These are phyloP conservation scores for Dichotomocladium elegans DNA, from an alignment of 371 early-diverging fungal species.

Conservation along the genomic window DNA sequence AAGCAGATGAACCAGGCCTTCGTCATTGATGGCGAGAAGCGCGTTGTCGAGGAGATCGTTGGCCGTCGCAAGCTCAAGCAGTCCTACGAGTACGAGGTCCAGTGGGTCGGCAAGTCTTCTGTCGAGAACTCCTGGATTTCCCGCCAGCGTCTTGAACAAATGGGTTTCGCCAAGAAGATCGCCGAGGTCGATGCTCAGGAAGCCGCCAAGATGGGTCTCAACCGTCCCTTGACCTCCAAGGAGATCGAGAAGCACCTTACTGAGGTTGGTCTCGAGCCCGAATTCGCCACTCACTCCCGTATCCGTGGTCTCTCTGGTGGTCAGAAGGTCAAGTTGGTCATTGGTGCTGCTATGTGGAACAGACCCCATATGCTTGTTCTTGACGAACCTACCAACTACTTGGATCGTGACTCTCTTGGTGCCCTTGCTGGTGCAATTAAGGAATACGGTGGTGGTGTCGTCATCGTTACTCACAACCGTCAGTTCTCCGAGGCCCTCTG, in stretches of 20 bases:
- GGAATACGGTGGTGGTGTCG: constrained; percentile 73
- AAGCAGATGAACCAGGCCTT: constrained; percentile 59
- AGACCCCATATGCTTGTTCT: constrained; percentile 85
- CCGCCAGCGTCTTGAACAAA: constrained; percentile 63
- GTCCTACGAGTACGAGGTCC: constrained; percentile 65
- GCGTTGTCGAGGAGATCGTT: constrained; percentile 53
- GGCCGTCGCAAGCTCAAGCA: constrained; percentile 71
- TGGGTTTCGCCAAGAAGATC: constrained; percentile 67
- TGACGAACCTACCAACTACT: constrained; percentile 88
- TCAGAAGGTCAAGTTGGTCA: constrained; percentile 88
- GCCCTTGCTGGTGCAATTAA: constrained; percentile 65
- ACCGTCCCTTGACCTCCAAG: constrained; percentile 60
- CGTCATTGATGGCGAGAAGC: constrained; percentile 64
- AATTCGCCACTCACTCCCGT: constrained; percentile 78
- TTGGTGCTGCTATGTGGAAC: constrained; percentile 84
- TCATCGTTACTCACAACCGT: constrained; percentile 75
- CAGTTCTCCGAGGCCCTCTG: constrained; percentile 70
- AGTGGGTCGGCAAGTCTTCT: constrained; percentile 56
- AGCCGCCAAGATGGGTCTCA: constrained; percentile 64
- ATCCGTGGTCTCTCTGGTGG: constrained; percentile 88
- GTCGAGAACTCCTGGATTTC: constrained; percentile 72
- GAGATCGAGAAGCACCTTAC: constrained; percentile 69
- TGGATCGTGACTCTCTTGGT: constrained; percentile 76
- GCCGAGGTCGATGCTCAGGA: constrained; percentile 63
- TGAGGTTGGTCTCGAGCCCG: constrained; percentile 68